Evolutionary conservation across 108 stramenopile species (phyloP).

Genomic region (Thalassiosira profunda): DNA sequence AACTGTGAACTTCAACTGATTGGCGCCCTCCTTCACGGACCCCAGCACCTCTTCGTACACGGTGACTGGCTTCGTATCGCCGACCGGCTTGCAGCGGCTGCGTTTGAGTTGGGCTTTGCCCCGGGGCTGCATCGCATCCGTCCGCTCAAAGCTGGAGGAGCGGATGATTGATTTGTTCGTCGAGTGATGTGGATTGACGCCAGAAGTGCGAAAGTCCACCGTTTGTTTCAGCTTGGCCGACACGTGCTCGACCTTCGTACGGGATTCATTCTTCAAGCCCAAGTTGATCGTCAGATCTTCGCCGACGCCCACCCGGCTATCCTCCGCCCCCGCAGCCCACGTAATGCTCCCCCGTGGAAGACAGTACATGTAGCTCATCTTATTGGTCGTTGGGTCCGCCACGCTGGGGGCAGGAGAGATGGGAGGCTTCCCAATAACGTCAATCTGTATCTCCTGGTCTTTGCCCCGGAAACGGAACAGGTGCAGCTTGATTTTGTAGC

Average conservation of each 20-base stretch:
- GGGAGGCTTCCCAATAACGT: conserved; percentile 7
- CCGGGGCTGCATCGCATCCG: neutral
- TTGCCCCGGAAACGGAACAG: neutral
- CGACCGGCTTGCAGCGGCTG: neutral
- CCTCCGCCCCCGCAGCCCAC: neutral
- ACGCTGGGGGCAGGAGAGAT: neutral
- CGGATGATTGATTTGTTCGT: neutral
- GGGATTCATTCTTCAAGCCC: conserved; percentile 3
- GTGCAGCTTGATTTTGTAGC: conserved; percentile 8
- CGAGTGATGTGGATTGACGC: neutral
- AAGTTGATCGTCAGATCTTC: conserved; percentile 10
- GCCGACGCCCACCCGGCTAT: conserved; percentile 8
- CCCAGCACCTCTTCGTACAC: too few species aligned
- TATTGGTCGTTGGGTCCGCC: neutral
- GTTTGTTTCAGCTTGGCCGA: conserved; percentile 12
- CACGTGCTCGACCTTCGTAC: neutral
- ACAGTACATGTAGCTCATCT: conserved; percentile 5
- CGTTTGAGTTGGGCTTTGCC: neutral
- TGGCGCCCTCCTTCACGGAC: neutral
- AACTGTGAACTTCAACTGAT: conserved; percentile 2
- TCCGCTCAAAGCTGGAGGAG: neutral
- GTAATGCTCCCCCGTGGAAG: conserved; percentile 17
- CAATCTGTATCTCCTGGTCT: neutral
- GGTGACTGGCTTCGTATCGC: neutral
- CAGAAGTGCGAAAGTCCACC: neutral